Percentiles rank a stretch among this genome's conserved stretches.
These are phyloP conservation scores for Kwoniella bestiolae DNA, from an alignment of 768 basidiomycete species.

Conservation along the genomic window DNA sequence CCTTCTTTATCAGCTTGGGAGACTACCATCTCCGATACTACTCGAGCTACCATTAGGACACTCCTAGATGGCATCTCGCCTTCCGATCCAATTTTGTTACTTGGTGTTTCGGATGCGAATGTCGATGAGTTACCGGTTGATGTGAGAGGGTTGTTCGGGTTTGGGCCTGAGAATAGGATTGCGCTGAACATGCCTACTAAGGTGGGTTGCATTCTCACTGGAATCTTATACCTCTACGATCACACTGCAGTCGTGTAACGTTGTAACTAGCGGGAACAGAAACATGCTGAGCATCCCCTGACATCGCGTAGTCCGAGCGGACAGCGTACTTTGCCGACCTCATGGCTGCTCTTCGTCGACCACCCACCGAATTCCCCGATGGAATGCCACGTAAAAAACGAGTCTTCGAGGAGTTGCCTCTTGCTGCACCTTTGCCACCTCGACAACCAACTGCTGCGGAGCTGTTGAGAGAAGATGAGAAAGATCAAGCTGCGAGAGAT, in stretches of 20 bases:
- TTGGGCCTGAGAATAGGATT: slow-evolving; percentile 73
- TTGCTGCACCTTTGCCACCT: slow-evolving; percentile 89
- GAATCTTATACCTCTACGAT: too few relatives aligned
- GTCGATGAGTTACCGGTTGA: slow-evolving; percentile 74
- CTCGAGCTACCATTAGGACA: slow-evolving; percentile 80
- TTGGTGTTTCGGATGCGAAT: slow-evolving; percentile 82
- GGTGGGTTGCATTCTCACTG: slow-evolving; percentile 42
- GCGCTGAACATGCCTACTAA: slow-evolving; percentile 63
- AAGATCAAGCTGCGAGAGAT: slow-evolving; percentile 75
- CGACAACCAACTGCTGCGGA: slow-evolving; percentile 79
- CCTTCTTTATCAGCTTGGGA: slow-evolving; percentile 88
- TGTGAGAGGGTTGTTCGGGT: slow-evolving; percentile 89
- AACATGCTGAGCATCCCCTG: background rate
- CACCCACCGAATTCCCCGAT: slow-evolving; percentile 87
- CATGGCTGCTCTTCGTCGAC: slow-evolving; percentile 69
- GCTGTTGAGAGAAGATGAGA: slow-evolving; percentile 78
- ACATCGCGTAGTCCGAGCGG: slow-evolving; percentile 61
- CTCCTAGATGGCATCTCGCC: slow-evolving; percentile 90
- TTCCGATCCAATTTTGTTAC: slow-evolving; percentile 88
- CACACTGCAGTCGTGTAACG: too few relatives aligned
- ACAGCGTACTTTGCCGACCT: slow-evolving; percentile 75
- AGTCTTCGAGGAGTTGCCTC: slow-evolving; percentile 78
- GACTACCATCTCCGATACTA: slow-evolving; percentile 77
- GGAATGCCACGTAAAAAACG: slow-evolving; percentile 81
- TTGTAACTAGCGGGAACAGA: too few relatives aligned